phyloP scores from a whole-genome alignment of 768 basidiomycete species.

The Leccinellum luteum region DNA sequence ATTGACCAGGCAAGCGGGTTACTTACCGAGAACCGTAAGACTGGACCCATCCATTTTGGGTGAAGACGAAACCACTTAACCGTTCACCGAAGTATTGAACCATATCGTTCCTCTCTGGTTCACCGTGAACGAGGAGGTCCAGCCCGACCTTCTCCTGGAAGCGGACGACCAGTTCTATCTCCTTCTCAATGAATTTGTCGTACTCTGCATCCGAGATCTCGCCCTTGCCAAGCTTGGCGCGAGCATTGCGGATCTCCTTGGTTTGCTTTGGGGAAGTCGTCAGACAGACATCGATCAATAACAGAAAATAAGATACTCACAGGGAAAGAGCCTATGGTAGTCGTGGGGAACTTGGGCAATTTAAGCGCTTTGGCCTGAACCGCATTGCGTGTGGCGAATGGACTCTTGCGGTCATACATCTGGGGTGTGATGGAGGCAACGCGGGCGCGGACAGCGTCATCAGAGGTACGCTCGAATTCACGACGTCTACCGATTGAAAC shows the following conservation, averaged over 20 bases:
- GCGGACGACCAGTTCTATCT: conserved; percentile 87
- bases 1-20: conserved; percentile 3
- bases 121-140: conserved; percentile 97
- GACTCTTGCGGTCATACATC: conserved; percentile 82
- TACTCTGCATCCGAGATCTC: conserved; percentile 86
- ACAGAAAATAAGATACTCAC: conserved; percentile 37
- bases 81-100: conserved; percentile 99
- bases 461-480: conserved; percentile 89
- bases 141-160: conserved; percentile 98
- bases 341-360: conserved; percentile 97
- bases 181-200: conserved; percentile 97
- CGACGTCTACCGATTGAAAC: conserved; percentile 90
- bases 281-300: neutral
- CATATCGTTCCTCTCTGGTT: conserved; percentile 99
- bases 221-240: conserved; percentile 91
- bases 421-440: conserved; percentile 88
- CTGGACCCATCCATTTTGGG: conserved; percentile 99
- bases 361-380: conserved; percentile 85
- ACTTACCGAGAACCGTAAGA: conserved; percentile 94
- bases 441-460: conserved; percentile 93
- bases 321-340: conserved; percentile 98
- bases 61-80: conserved; percentile 94
- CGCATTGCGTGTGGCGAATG: conserved; percentile 84
- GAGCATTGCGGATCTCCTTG: conserved; percentile 96
- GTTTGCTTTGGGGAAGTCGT: conserved; percentile 66